Percentiles rank a stretch among this genome's conserved stretches.
Conservation (phyloP, 2,329 filamentous ascomycete species). For the Colletotrichum costaricense region DNA sequence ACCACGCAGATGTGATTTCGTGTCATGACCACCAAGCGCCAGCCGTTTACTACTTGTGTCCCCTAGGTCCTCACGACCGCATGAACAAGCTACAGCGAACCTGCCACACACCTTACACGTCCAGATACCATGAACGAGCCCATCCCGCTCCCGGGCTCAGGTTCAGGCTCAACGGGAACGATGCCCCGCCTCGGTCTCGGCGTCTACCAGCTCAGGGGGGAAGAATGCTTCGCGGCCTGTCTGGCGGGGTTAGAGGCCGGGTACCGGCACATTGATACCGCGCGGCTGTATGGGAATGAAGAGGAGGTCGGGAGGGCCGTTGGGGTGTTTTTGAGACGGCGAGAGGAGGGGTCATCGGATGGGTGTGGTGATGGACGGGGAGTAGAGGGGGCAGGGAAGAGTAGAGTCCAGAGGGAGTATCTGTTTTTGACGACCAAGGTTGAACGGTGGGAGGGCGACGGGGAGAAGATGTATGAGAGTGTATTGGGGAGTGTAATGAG, state of each 20-base stretch:
- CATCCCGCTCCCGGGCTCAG: conserved; percentile 41
- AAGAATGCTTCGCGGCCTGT: conserved; percentile 68
- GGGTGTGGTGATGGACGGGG: no score
- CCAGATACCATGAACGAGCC: conserved; percentile 26
- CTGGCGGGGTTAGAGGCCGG: conserved; percentile 66
- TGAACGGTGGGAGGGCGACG: conserved; percentile 61
- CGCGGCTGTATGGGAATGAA: conserved; percentile 75
- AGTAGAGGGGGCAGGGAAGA: no score
- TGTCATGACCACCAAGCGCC: not conserved
- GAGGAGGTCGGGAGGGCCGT: conserved; percentile 73
- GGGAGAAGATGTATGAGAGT: conserved; percentile 69
- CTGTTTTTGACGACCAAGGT: conserved; percentile 81
- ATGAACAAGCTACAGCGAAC: not conserved
- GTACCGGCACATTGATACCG: conserved; percentile 75
- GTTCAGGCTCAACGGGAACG: conserved; percentile 36
- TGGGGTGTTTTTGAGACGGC: conserved; percentile 48
- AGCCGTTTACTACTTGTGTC: not conserved
- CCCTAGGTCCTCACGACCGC: not conserved
- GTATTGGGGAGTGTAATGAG: conserved; percentile 72
- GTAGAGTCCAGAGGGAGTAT: conserved; percentile 57
- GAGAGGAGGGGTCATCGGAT: conserved; percentile 51
- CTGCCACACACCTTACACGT: conserved; percentile 14
- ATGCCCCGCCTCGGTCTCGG: conserved; percentile 79
- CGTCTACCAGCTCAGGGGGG: conserved; percentile 70
- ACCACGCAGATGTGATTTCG: not conserved